Conservation (phyloP, 2,329 filamentous ascomycete species). For the Colletotrichum tamarilloi region DNA sequence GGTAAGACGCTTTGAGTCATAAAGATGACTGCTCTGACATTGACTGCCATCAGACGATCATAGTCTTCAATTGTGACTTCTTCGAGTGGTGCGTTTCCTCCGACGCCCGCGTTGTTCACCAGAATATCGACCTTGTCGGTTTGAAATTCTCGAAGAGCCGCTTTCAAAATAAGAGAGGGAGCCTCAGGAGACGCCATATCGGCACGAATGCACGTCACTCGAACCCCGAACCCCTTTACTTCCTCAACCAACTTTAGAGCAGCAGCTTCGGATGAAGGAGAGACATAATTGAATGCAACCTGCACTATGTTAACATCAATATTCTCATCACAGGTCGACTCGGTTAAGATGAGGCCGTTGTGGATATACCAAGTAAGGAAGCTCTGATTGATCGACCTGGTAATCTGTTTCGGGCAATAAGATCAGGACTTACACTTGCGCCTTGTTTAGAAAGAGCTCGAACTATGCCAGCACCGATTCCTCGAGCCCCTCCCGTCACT, state of each 20-base stretch:
- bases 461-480: conserved; percentile 70
- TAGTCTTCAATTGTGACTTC: conserved; percentile 22
- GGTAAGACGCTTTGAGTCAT: conserved; percentile 45
- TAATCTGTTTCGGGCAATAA: not conserved
- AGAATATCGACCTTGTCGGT: conserved; percentile 20
- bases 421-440: conserved; percentile 4
- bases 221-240: conserved; percentile 4
- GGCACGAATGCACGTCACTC: conserved; percentile 2
- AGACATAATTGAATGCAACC: conserved; percentile 29
- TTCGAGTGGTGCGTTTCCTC: conserved; percentile 8
- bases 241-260: conserved; percentile 6
- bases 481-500: conserved; percentile 24
- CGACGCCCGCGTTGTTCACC: conserved; percentile 23
- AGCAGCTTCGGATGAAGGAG: conserved; percentile 9
- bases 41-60: conserved; percentile 15
- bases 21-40: conserved; percentile 40
- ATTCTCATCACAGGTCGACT: too few relatives aligned
- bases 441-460: conserved; percentile 72
- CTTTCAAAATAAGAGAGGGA: not conserved
- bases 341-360: not conserved
- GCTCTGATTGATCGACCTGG: too few relatives aligned
- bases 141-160: not conserved
- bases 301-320: not conserved
- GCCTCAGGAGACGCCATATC: conserved; percentile 25
- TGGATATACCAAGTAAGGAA: not conserved